Base-by-base conservation (phyloP, 2,329 filamentous ascomycete genomes). In the Neonectria ditissima region DNA sequence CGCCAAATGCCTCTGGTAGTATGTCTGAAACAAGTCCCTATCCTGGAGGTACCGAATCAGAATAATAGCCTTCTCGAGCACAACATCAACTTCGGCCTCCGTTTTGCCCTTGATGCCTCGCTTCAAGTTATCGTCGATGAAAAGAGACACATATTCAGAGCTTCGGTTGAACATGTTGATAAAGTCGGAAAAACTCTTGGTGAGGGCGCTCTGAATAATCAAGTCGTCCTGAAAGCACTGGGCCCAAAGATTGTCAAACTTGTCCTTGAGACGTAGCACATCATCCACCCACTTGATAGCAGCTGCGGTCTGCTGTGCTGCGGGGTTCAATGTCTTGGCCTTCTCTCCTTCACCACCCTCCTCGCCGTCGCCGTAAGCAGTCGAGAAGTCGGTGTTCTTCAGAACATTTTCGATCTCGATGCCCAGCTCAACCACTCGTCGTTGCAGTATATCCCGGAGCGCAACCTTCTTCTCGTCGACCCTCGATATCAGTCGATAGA, bases 211-310 rank as follows among this genome's bases (percentile, higher is more conserved):
- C 73, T 97, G 92, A 16, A 99, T 83, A 8, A 89, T 84, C 41
- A 93, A 85, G 73, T 98, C 94, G 45, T 87, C 84, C 22, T 85
- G 78, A 76, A 98, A 97, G 45, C 94, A 92, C 11, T 81, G 78
- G 44, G 81, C 82, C 88, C 91, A 94, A 63, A 99, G 87, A 13
- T 80, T 85, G 76, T 98, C 94, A 72, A 97, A 98, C 75, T 96
- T 97, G 70, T 92, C 90, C 78, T 98, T 97, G 28, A 99, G 83
- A 18, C 81, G 80, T 51, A 99, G 82, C 2, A 98, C 92, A 72
- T 97, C 94, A 71, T 97, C 93, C 2, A 98, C 95, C 96, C 96
- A 99, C 73, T 92, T 93, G 71, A 98, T 91, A 0, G 96, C 96
- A 2, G 94, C 92, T 0, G 89, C 87, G 1, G 96, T 98, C 74